phyloP scores from a whole-genome alignment of 345 rosid genomes.

The Limnanthes douglasii region DNA sequence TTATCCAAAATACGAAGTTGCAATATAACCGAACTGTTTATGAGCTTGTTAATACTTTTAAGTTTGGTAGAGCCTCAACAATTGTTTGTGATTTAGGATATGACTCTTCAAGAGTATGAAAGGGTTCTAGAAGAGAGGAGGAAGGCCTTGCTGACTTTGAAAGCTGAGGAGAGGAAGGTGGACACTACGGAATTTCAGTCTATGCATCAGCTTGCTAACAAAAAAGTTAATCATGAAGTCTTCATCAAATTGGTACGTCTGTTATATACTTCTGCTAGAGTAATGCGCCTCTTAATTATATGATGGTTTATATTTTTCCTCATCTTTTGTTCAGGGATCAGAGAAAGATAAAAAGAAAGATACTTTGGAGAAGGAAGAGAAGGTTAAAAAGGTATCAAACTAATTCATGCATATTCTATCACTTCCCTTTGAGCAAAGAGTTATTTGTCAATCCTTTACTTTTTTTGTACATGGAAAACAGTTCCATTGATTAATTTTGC shows the following conservation, averaged over 20 bases:
- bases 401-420: too few relatives aligned
- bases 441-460: neutral
- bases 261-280: neutral
- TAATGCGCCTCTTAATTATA: neutral
- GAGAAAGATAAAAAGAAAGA: conserved; percentile 61
- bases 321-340: conserved; percentile 23
- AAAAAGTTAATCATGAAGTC: conserved; percentile 38
- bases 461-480: too few relatives aligned
- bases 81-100: conserved; percentile 32
- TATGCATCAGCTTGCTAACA: conserved; percentile 58
- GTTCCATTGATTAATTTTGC: too few relatives aligned
- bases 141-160: conserved; percentile 38
- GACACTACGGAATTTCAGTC: conserved; percentile 46
- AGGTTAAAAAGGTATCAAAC: conserved; percentile 41
- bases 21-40: too few relatives aligned
- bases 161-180: conserved; percentile 55
- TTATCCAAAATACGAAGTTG: conserved; percentile 65
- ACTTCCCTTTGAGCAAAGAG: neutral
- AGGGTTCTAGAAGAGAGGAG: conserved; percentile 56
- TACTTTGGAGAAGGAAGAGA: conserved; percentile 45
- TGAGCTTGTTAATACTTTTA: too few relatives aligned
- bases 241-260: conserved; percentile 43
- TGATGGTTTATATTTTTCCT: neutral
- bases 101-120: conserved; percentile 88
- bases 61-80: neutral